Evolutionary conservation across 345 rosid species (phyloP).

Genomic region (Reutealis trisperma): DNA sequence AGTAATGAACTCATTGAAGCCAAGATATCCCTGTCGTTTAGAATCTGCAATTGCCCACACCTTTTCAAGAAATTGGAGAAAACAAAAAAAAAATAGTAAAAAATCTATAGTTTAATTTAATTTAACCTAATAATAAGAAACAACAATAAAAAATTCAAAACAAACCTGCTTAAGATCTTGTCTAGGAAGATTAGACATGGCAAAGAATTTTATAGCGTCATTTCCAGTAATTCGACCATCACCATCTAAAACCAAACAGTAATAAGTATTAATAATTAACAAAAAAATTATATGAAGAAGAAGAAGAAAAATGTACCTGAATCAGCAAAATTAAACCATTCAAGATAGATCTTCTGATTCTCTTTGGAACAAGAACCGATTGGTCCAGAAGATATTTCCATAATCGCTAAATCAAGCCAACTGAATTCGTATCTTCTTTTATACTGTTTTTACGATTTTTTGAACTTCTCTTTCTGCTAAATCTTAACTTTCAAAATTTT

Average conservation of each 20-base stretch:
- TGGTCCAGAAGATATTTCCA: conserved; percentile 73
- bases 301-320: conserved; percentile 50
- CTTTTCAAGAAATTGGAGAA: conserved; percentile 33
- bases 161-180: conserved; percentile 83
- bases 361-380: conserved; percentile 78
- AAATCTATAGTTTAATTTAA: neutral
- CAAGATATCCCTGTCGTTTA: conserved; percentile 86
- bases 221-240: conserved; percentile 89
- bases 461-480: neutral
- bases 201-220: conserved; percentile 83
- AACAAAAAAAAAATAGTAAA: conserved; percentile 9
- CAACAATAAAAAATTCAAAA: neutral
- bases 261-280: neutral
- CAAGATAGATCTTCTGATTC: conserved; percentile 71
- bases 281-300: neutral
- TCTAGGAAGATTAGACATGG: conserved; percentile 75
- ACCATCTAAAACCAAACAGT: conserved; percentile 43
- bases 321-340: conserved; percentile 86
- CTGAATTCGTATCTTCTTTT: neutral
- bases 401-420: conserved; percentile 5
- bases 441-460: neutral
- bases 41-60: conserved; percentile 95
- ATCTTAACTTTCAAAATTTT: neutral
- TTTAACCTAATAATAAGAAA: conserved; percentile 8
- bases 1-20: conserved; percentile 22